Conservation (phyloP, 1,139 yeast genomes). For the Ashbya aceris region DNA sequence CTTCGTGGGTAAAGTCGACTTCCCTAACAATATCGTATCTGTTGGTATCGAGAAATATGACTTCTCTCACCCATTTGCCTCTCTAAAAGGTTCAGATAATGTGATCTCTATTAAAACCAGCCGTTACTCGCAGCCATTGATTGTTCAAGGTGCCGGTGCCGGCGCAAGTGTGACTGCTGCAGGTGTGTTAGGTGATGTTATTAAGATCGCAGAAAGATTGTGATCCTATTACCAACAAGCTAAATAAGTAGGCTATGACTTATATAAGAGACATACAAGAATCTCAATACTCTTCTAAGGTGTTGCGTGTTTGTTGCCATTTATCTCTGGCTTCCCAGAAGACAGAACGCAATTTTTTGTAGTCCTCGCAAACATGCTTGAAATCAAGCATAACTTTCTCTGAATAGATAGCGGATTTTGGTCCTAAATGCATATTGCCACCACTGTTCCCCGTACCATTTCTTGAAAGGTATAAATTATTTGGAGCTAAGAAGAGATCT, state of each 20-base stretch:
- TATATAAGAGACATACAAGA: constrained; percentile 2
- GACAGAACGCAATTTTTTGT: constrained; percentile 38
- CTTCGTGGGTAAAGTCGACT: constrained; percentile 85
- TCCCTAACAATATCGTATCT: constrained; percentile 54
- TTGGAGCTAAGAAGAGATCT: constrained; percentile 71
- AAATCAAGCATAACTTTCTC: constrained; percentile 67
- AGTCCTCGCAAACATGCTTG: constrained; percentile 51
- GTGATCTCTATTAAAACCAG: constrained; percentile 85
- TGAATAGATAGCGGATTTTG: constrained; percentile 41
- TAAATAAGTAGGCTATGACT: constrained; percentile 3
- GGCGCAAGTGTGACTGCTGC: constrained; percentile 99
- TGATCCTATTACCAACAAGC: constrained; percentile 6
- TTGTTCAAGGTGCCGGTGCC: constrained; percentile 98
- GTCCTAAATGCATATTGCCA: constrained; percentile 21
- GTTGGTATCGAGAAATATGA: constrained; percentile 86
- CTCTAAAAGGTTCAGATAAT: constrained; percentile 91
- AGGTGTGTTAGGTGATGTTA: constrained; percentile 89
- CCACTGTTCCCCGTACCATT: constrained; percentile 36
- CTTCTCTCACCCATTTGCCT: constrained; percentile 88
- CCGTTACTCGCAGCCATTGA: constrained; percentile 86
- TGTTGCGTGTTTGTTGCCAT: constrained; percentile 23
- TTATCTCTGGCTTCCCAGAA: constrained; percentile 50
- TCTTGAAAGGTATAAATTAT: constrained; percentile 62
- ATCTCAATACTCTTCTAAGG: neutral
- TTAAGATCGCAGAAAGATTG: constrained; percentile 83